Evolutionary conservation across 225 moss, liverwort and hornwort species (phyloP), one percentile per base, ranked within the genome.

Genomic region (Sphagnum contortum): DNA sequence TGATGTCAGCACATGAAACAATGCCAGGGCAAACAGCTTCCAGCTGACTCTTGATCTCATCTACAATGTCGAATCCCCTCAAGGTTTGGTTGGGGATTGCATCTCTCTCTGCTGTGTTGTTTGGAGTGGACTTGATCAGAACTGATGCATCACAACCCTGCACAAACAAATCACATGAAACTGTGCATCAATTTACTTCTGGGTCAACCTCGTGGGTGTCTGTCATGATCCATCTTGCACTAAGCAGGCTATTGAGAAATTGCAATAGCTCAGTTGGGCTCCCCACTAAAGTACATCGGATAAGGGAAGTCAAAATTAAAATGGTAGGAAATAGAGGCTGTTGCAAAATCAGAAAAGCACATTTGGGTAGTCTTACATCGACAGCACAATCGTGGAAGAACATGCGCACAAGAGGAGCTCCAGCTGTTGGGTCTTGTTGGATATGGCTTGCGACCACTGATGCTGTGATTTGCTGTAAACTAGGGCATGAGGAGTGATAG

Each of bases 351-450:
- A 29, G 29, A 29, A 29, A 29, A 29, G 29, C 29, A 29, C 29
- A 29, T 29, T 29, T 29, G 29, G 1, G 29, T 9, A 9, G 52
- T 5, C 77, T 66, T 50, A 84, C 84, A 68, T 84, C 75, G 75
- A 84, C 84, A 49, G 77, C 80, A 44, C 84, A 84, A 45, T 84
- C 80, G 66, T 84, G 84, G 58, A 84, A 84, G 64, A 78, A 84
- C 77, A 84, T 84, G 68, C 84, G 84, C 14, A 84, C 80, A 9
- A 84, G 75, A 12, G 77, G 77, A 64, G 84, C 80, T n/a, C 84
- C 80, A 47, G 84, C 77, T 54, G 71, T 64, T 50, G 80, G 58
- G 68, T 84, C 80, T 50, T 68, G 70, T 64, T 77, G 77, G 50
- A 84, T 69, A 59, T 84, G 57, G 57, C 73, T 60, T 62, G 75